phyloP scores from a whole-genome alignment of 176 grass and related monocot species.

The Thinopyrum elongatum region DNA sequence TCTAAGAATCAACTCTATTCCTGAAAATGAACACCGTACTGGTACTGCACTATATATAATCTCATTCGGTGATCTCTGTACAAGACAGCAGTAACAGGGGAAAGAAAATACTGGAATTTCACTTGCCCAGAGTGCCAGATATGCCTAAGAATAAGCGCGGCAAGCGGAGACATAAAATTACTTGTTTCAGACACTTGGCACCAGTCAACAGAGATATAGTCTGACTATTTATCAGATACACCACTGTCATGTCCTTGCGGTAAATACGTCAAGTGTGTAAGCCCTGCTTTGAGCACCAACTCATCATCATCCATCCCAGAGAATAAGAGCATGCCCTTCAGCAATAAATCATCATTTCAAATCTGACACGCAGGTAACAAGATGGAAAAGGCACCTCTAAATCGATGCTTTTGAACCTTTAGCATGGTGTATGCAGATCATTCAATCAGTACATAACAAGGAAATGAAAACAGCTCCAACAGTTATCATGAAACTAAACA shows the following conservation, averaged over 20 bases:
- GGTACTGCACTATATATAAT: no score
- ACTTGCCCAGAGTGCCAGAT: no score
- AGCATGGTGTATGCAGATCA: conserved; percentile 8
- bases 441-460: neutral
- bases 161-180: conserved; percentile 54
- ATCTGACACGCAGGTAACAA: neutral
- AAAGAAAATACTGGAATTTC: no score
- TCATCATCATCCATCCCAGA: conserved; percentile 88
- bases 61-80: no score
- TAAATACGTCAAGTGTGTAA: conserved; percentile 89
- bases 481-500: neutral
- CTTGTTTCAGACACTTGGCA: conserved; percentile 6
- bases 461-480: neutral
- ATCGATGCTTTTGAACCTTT: conserved; percentile 73
- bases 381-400: conserved; percentile 59
- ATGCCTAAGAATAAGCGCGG: conserved; percentile 60
- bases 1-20: no score
- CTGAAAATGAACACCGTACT: no score
- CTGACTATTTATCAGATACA: conserved; percentile 6
- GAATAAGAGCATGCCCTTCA: neutral
- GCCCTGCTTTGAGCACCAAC: conserved; percentile 76
- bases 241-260: neutral
- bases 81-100: no score
- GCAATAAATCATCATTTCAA: conserved; percentile 14
- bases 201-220: conserved; percentile 15